A percentile compares a stretch with the other conserved stretches of the same genome.
These are phyloP conservation scores for Dovyalis caffra DNA, from an alignment of 345 rosid genomes.

Conservation along the genomic window DNA sequence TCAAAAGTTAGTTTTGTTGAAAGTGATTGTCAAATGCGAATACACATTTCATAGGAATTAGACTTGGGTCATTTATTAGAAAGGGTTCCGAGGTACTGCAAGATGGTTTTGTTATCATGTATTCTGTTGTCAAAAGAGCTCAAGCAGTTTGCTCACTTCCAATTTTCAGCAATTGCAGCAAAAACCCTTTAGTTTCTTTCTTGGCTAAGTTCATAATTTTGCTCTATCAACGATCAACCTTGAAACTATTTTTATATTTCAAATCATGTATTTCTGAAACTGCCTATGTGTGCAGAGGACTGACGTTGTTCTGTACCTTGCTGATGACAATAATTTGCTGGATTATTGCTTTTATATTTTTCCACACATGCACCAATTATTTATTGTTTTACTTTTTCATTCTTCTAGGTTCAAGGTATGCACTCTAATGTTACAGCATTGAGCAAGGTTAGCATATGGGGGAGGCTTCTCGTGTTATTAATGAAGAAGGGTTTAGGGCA, in stretches of 20 bases:
- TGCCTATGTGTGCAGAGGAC: neutral
- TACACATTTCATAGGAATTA: too few relatives aligned
- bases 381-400: neutral
- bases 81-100: too few relatives aligned
- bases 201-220: too few relatives aligned
- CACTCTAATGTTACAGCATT: conserved; percentile 66
- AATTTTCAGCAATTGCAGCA: neutral
- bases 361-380: neutral
- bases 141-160: neutral
- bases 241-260: too few relatives aligned
- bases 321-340: neutral
- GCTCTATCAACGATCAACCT: too few relatives aligned
- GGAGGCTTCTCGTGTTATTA: conserved; percentile 77
- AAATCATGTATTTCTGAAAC: too few relatives aligned
- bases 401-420: conserved; percentile 92
- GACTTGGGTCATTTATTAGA: neutral
- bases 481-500: conserved; percentile 90
- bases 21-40: too few relatives aligned
- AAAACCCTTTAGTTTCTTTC: too few relatives aligned
- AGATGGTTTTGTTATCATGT: neutral
- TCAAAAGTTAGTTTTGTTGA: neutral
- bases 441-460: conserved; percentile 62
- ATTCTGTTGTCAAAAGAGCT: neutral
- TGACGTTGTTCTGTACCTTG: neutral
- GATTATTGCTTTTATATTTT: neutral